Evolutionary conservation across 441 rosid genomes (phyloP).

Genomic region (Raphanus hybrid): DNA sequence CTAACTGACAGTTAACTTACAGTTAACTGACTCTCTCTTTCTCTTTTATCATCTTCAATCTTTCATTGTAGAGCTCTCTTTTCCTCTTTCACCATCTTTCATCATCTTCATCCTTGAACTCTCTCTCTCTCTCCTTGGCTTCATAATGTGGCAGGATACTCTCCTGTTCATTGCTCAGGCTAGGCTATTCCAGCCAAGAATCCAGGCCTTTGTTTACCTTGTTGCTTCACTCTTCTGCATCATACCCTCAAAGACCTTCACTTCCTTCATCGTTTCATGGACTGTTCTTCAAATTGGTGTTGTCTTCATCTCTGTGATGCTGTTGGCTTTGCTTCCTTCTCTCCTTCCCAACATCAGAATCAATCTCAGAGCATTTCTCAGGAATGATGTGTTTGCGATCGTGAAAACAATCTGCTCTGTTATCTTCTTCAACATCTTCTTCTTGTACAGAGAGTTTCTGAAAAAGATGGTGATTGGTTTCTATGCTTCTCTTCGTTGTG

Average conservation of each 20-base stretch:
- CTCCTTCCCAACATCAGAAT: too few species aligned
- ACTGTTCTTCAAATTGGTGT: background rate
- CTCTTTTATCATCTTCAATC: background rate
- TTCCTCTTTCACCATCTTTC: background rate
- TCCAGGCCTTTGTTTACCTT: background rate
- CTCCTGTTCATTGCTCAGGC: background rate
- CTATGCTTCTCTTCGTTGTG: background rate
- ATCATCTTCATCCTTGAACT: background rate
- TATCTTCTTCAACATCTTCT: too few species aligned
- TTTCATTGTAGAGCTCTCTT: background rate
- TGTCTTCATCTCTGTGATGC: too few species aligned
- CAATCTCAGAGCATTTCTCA: too few species aligned
- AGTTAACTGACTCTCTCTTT: background rate
- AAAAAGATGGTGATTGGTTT: too few species aligned
- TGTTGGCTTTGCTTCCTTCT: too few species aligned
- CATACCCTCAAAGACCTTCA: too few species aligned
- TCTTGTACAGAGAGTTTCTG: too few species aligned
- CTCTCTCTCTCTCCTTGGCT: background rate
- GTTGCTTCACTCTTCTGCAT: background rate
- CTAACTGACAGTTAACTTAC: background rate
- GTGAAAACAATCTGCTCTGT: too few species aligned
- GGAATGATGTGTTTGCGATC: too few species aligned
- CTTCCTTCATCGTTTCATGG: background rate
- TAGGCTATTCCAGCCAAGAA: background rate
- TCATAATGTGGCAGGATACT: background rate